Conservation (phyloP, 768 basidiomycete species). For the Dioszegia hungarica region DNA sequence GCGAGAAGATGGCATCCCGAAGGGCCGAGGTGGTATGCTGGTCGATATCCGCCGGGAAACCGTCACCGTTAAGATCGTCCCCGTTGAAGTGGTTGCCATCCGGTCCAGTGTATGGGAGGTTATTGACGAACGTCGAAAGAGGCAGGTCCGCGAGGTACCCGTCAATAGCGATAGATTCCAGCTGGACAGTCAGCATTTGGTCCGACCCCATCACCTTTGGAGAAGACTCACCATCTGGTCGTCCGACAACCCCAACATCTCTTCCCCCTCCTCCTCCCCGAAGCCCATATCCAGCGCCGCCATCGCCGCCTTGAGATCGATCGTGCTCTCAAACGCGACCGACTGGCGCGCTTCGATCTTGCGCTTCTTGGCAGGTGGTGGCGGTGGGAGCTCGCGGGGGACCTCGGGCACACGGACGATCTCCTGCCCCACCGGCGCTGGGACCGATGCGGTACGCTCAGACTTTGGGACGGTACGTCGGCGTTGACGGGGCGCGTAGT, state of each 20-base stretch:
- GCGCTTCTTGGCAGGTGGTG: constrained; percentile 27
- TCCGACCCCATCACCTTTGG: no score
- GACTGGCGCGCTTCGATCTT: constrained; percentile 17
- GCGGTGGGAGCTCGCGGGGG: constrained; percentile 5
- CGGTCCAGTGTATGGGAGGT: constrained; percentile 29
- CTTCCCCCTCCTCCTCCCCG: constrained; percentile 41
- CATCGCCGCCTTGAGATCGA: constrained; percentile 43
- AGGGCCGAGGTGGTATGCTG: constrained; percentile 44
- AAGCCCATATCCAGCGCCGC: constrained; percentile 41
- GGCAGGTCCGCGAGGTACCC: constrained; percentile 45
- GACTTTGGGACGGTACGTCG: constrained; percentile 33
- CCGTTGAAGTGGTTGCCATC: constrained; percentile 16
- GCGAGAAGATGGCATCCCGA: constrained; percentile 43
- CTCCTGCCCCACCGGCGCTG: no score
- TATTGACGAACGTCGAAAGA: constrained; percentile 36
- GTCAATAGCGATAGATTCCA: constrained; percentile 43
- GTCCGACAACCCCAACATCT: constrained; percentile 37
- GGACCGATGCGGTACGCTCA: background rate
- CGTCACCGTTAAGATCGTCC: constrained; percentile 23
- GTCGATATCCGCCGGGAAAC: constrained; percentile 41
- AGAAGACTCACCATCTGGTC: constrained; percentile 44
- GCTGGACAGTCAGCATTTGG: constrained; percentile 15
- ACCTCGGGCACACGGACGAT: no score
- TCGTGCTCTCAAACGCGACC: constrained; percentile 8
- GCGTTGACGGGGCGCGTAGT: constrained; percentile 44